Evolutionary conservation across 257 asterid genomes (phyloP).

Genomic region (Agastache rugosa): DNA sequence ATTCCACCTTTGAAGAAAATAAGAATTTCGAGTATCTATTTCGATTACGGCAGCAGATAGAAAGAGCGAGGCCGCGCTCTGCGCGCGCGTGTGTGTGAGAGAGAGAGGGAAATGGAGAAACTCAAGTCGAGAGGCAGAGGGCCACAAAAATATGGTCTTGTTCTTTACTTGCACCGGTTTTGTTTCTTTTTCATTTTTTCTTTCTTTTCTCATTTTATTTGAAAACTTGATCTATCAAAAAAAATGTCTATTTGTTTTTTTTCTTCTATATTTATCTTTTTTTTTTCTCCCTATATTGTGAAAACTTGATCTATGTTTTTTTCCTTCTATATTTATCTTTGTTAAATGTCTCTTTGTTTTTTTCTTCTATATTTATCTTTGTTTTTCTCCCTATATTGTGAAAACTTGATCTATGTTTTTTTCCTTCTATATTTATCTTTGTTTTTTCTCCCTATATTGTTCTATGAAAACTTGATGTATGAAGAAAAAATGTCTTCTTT

Average conservation of each 20-base stretch:
- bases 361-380: neutral
- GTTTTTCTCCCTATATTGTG: too few species aligned
- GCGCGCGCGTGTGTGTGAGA: neutral
- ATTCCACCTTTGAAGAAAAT: conserved; percentile 25
- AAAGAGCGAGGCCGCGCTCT: conserved; percentile 20
- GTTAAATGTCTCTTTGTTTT: too few species aligned
- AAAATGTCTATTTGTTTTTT: neutral
- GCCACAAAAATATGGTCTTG: conserved; percentile 33
- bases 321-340: too few species aligned
- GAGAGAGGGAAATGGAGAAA: conserved; percentile 29
- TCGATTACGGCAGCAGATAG: conserved; percentile 21
- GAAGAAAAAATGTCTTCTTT: neutral
- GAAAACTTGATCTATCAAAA: neutral
- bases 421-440: too few species aligned
- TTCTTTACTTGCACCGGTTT: conserved; percentile 23
- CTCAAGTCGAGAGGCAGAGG: conserved; percentile 33
- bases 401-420: neutral
- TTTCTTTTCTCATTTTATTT: neutral
- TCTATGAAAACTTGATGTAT: neutral
- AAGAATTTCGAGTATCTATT: neutral
- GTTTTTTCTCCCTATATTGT: neutral
- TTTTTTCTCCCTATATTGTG: too few species aligned
- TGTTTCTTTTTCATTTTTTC: neutral
- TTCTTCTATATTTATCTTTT: neutral
- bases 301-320: too few species aligned